Evolutionary conservation across 345 rosid species (phyloP).

Genomic region (Pugionium dolabratum): DNA sequence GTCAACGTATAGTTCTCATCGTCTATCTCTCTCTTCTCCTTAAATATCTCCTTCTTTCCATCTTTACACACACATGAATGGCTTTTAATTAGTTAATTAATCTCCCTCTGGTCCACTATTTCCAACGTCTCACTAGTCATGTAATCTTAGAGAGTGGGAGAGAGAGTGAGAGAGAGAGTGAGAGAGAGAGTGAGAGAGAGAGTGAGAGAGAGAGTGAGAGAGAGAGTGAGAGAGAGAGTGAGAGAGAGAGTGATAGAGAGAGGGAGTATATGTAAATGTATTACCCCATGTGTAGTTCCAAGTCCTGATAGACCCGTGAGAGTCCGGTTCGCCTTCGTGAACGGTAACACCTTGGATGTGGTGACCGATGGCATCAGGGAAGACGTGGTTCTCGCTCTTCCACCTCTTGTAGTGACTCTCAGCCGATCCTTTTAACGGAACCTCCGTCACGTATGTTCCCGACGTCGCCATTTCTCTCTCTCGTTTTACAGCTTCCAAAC

Average conservation of each 20-base stretch:
- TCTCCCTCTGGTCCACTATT: too few relatives aligned
- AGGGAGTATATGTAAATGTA: too few relatives aligned
- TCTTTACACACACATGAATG: slow-evolving; percentile 21
- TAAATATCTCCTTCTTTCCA: slow-evolving; percentile 32
- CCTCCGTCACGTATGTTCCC: slow-evolving; percentile 34
- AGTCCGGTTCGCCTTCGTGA: slow-evolving; percentile 28
- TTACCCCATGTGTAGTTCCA: not conserved
- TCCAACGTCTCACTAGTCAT: not conserved
- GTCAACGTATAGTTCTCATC: slow-evolving; percentile 27
- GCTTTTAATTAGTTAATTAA: not conserved
- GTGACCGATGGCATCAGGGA: slow-evolving; percentile 29
- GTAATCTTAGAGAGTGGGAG: too few relatives aligned
- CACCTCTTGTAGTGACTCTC: slow-evolving; percentile 26
- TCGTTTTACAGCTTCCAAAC: not conserved
- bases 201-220: too few relatives aligned
- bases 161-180: too few relatives aligned
- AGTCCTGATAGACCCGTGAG: not conserved
- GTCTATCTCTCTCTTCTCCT: slow-evolving; percentile 3
- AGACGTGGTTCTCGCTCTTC: slow-evolving; percentile 30
- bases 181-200: too few relatives aligned
- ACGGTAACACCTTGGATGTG: slow-evolving; percentile 26
- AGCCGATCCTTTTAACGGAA: slow-evolving; percentile 18
- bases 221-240: too few relatives aligned
- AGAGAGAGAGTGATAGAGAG: too few relatives aligned
- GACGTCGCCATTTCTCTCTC: slow-evolving; percentile 26